These are phyloP conservation scores for Zasmidium angulare DNA, from an alignment of 2,329 filamentous ascomycete species.

Conservation along the genomic window DNA sequence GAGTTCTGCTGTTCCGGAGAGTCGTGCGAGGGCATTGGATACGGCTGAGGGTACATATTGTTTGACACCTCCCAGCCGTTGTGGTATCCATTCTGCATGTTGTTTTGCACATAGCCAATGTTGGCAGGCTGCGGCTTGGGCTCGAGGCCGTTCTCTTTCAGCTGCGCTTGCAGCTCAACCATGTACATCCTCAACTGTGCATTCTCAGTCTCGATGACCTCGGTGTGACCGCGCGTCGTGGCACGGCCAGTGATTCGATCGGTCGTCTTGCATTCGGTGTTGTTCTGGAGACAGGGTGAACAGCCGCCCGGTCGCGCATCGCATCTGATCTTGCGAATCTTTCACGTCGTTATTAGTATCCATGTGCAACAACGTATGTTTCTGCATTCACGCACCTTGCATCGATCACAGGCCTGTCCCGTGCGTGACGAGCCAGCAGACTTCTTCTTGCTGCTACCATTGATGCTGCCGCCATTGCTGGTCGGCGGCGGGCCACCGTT, in stretches of 20 bases:
- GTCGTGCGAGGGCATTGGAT: not conserved
- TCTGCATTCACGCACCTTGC: conserved; percentile 61
- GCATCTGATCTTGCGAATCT: conserved; percentile 85
- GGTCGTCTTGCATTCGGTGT: conserved; percentile 77
- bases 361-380: not conserved
- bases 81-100: conserved; percentile 3
- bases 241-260: conserved; percentile 83
- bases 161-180: conserved; percentile 65
- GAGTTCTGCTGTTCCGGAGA: conserved; percentile 15
- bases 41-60: not conserved
- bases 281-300: conserved; percentile 75
- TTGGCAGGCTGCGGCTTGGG: conserved; percentile 33
- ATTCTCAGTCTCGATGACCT: conserved; percentile 73
- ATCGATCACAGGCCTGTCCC: conserved; percentile 84
- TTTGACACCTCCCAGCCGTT: conserved; percentile 4
- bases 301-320: conserved; percentile 78
- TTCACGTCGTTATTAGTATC: conserved; percentile 8
- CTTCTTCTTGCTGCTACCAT: conserved; percentile 36
- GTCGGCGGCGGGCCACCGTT: not conserved
- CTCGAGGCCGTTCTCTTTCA: conserved; percentile 62
- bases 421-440: conserved; percentile 61
- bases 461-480: not conserved
- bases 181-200: conserved; percentile 66
- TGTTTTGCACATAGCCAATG: conserved; percentile 2
- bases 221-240: conserved; percentile 73